Evolutionary conservation across 2,329 filamentous ascomycete species (phyloP).

Genomic region (Nemania sp.): DNA sequence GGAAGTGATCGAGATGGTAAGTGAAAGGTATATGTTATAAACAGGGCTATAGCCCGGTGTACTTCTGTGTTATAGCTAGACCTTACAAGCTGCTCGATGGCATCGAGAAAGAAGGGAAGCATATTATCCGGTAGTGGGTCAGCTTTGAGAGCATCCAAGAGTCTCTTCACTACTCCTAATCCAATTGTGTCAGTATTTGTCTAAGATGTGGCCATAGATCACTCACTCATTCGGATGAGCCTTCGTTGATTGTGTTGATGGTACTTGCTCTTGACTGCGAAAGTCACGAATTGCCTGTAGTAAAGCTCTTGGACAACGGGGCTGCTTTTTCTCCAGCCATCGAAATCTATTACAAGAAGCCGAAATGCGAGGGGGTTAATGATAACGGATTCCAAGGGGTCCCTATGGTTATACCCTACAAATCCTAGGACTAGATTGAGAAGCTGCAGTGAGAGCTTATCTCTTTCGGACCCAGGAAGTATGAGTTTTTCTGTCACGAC

Average conservation of each 20-base stretch:
- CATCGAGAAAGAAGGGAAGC: conserved; percentile 73
- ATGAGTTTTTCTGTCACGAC: conserved; percentile 46
- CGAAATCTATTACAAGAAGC: conserved; percentile 86
- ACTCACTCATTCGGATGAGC: conserved; percentile 84
- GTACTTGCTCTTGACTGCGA: conserved; percentile 87
- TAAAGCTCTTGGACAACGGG: conserved; percentile 81
- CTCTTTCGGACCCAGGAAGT: conserved; percentile 56
- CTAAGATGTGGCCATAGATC: neutral
- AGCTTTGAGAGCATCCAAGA: conserved; percentile 87
- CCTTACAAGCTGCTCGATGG: conserved; percentile 78
- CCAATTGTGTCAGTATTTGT: conserved; percentile 26
- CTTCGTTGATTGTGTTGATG: conserved; percentile 90
- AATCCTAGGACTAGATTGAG: conserved; percentile 80
- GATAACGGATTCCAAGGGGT: conserved; percentile 85
- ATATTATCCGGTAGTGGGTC: conserved; percentile 75
- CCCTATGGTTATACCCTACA: conserved; percentile 81
- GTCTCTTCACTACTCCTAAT: conserved; percentile 81
- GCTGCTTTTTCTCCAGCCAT: conserved; percentile 85
- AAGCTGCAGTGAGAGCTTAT: conserved; percentile 63
- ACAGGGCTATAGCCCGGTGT: conserved; percentile 83
- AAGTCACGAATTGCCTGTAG: conserved; percentile 87
- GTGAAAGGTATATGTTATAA: conserved; percentile 91
- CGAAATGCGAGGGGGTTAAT: conserved; percentile 95
- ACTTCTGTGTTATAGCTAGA: conserved; percentile 83
- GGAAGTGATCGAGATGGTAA: conserved; percentile 51